Percentiles rank a stretch among this genome's conserved stretches.
These are phyloP conservation scores for Hordeum pubiflorum DNA, from an alignment of 202 grass and related monocot species.

Conservation along the genomic window DNA sequence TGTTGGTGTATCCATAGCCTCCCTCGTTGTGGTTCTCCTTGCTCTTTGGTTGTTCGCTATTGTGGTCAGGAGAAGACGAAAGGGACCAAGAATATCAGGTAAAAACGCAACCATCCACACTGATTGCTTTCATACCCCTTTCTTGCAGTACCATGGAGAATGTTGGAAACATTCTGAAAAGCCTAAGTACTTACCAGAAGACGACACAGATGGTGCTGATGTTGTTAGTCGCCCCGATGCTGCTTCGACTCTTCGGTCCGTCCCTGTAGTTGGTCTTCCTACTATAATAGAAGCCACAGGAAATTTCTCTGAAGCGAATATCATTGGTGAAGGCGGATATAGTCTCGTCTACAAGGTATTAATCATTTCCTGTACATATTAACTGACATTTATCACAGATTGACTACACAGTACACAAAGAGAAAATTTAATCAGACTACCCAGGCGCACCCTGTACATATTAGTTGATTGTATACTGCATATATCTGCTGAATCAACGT, in stretches of 20 bases:
- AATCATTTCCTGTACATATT: not conserved
- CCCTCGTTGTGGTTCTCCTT: not conserved
- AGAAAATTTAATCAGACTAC: not conserved
- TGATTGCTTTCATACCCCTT: no score
- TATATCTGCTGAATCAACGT: not conserved
- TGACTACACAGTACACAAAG: not conserved
- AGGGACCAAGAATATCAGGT: not conserved
- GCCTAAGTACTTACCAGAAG: not conserved
- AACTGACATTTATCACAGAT: not conserved
- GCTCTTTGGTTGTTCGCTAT: not conserved
- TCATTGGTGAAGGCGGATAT: slow-evolving; percentile 6
- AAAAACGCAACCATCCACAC: no score
- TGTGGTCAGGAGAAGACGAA: not conserved
- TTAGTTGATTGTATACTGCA: not conserved
- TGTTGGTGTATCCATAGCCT: not conserved
- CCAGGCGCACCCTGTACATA: not conserved
- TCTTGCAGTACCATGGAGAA: no score
- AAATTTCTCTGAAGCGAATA: not conserved
- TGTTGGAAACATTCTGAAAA: not conserved
- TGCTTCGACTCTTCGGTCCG: not conserved
- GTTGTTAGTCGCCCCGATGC: not conserved
- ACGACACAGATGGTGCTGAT: not conserved
- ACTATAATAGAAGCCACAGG: not conserved
- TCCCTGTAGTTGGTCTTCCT: not conserved
- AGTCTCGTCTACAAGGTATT: not conserved